Percentiles rank a stretch among this genome's conserved stretches.
Conservation (phyloP, 129 eudicot species). For the Arctium lappa region DNA sequence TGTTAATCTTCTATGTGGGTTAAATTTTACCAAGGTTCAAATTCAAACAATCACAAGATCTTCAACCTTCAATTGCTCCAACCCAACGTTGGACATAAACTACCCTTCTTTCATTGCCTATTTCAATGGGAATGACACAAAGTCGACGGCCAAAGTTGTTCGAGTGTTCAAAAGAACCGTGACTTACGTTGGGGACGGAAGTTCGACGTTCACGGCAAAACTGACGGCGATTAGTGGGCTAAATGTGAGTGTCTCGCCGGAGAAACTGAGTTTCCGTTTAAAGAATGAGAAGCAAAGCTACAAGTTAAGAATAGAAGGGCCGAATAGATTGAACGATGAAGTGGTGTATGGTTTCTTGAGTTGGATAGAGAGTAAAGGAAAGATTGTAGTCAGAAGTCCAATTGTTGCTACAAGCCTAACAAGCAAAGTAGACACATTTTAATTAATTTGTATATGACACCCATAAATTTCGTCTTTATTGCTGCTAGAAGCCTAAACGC, state of each 20-base stretch:
- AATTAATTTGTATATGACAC: background rate
- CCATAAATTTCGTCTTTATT: conserved; percentile 16
- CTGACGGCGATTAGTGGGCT: conserved; percentile 35
- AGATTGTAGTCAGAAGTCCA: conserved; percentile 64
- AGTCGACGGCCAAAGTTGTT: background rate
- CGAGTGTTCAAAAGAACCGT: conserved; percentile 52
- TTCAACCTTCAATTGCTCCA: conserved; percentile 39
- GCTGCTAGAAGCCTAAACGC: conserved; percentile 31
- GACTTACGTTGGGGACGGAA: conserved; percentile 51
- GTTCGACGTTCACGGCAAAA: conserved; percentile 36
- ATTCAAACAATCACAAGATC: conserved; percentile 53
- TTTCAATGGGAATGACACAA: conserved; percentile 28
- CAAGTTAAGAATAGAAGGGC: conserved; percentile 53
- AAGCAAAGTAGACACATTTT: conserved; percentile 11
- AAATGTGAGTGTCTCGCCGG: conserved; percentile 49
- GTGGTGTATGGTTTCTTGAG: conserved; percentile 48
- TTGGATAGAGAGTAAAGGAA: conserved; percentile 52
- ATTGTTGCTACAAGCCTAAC: conserved; percentile 53
- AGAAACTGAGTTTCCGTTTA: conserved; percentile 37
- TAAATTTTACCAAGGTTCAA: conserved; percentile 49
- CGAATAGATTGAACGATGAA: conserved; percentile 19
- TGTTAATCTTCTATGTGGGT: conserved; percentile 56
- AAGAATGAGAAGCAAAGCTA: conserved; percentile 65
- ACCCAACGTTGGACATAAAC: conserved; percentile 61
- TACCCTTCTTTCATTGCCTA: conserved; percentile 79